Base-by-base conservation (phyloP, 1,139 yeast species). In the Sugiyamaella grinbergsii region DNA sequence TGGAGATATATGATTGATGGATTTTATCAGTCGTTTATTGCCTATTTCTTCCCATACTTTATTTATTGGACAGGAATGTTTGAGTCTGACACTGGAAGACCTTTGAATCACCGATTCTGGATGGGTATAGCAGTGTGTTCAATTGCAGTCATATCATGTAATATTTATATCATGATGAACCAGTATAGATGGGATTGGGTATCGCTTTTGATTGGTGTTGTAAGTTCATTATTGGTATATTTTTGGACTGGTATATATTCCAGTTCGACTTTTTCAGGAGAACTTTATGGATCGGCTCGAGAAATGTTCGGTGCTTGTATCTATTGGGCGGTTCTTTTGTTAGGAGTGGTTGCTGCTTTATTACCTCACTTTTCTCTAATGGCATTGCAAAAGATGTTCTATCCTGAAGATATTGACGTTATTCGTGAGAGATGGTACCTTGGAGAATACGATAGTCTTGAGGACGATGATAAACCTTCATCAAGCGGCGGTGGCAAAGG, bases 181-280 rank as follows among this genome's bases (percentile, higher is more conserved):
- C 95, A 89, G 69, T 82, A 82, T 65, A 78, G 95, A 64, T 93
- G 98, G 98, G 98, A 93, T 70, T 89, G 95, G 95, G 72, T 89
- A 50, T 81, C 91, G 3, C 61, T 77, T 16, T 64, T 86, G 49
- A 77, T 88, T 62, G 79, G 81, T 52, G 71, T 72, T 7, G 63
- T 91, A 39, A 86, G 96, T 5, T 78, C 82, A 51, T 63, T 90
- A 53, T 63, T 90, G 44, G 75, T 89, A 44, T 86, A 81, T 67
- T 82, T 81, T 52, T 91, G 98, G 97, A 83, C 96, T 0, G 96
- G 96, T 46, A 75, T 91, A 45, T 93, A 96, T 91, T 81, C 96
- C 1, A 72, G 85, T 16, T 67, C 79, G 5, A 58, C 74, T 11
- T 70, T 72, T 47, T 77, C 93, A 50, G 78, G 74, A 4, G 95